These are phyloP conservation scores for Boletus sp. DNA, from an alignment of 768 basidiomycete species.

Conservation along the genomic window DNA sequence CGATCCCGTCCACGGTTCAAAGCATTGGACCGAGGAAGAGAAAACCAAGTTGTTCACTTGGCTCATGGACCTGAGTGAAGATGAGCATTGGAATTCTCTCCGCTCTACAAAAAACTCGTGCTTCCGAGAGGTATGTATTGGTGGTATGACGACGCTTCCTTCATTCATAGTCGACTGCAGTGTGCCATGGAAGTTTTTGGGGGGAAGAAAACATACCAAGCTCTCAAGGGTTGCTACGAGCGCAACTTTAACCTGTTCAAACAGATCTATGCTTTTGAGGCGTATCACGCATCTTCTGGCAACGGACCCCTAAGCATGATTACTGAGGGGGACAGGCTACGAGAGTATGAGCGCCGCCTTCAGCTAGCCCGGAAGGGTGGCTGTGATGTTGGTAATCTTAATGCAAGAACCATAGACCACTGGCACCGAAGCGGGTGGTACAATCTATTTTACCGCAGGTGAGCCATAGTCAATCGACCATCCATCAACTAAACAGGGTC, in stretches of 20 bases:
- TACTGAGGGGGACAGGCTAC: slow-evolving; percentile 60
- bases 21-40: slow-evolving; percentile 85
- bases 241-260: slow-evolving; percentile 84
- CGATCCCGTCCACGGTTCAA: slow-evolving; percentile 57
- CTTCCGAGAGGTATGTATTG: slow-evolving; percentile 59
- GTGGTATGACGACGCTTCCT: neutral
- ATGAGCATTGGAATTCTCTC: slow-evolving; percentile 76
- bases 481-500: slow-evolving; percentile 1
- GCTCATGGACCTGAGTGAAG: slow-evolving; percentile 68
- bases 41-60: slow-evolving; percentile 74
- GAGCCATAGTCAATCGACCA: slow-evolving; percentile 6
- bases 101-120: slow-evolving; percentile 81
- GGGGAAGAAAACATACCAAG: slow-evolving; percentile 78
- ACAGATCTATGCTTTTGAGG: slow-evolving; percentile 73
- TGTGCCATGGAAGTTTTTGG: slow-evolving; percentile 70
- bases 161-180: slow-evolving; percentile 34
- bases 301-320: slow-evolving; percentile 39
- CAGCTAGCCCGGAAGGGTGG: slow-evolving; percentile 61
- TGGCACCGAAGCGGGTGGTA: slow-evolving; percentile 82
- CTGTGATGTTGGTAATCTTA: slow-evolving; percentile 71
- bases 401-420: slow-evolving; percentile 69
- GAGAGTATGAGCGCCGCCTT: slow-evolving; percentile 71
- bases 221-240: slow-evolving; percentile 81
- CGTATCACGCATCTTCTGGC: slow-evolving; percentile 36
- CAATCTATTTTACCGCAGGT: slow-evolving; percentile 67